Evolutionary conservation across 179 eudicot genomes (phyloP), one percentile per base, ranked within the genome.

Genomic region (Beta corolliflora): DNA sequence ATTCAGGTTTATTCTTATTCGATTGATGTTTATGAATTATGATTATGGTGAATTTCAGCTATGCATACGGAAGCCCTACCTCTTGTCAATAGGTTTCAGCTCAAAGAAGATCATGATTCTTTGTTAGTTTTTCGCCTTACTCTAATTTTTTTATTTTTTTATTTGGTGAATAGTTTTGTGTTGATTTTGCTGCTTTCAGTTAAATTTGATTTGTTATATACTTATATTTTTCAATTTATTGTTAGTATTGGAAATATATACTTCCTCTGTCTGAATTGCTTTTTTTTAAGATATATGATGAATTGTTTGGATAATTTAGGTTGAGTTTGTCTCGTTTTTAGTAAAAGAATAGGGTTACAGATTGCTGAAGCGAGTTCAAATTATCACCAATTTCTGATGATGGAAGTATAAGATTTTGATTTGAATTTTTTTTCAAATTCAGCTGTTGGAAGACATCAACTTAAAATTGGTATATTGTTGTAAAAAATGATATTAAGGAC

Each of bases 21-120:
- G 19, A 13, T 84, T 69, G 76, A 21, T 80, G 56, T 5, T 15
- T 64, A 25, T 83, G 66, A 55, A 79, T 15, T 64, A 25, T 83
- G 66, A 55, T 80, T 67, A 11, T 81, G 66, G 19, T 69, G 65
- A 29, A 73, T 69, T 81, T 65, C 88, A 94, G 98, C 98, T 82
- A 94, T 94, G 97, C 95, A 90, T 79, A 87, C 93, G 46, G 99
- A 95, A 88, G 98, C 99, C 23, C 80, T 84, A 15, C 96, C 97
- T 31, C 77, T 95, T 46, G 93, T 95, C 2, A 81, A 85, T 63
- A 84, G 89, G 87, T 94, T 94, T 78, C 80, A 89, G 82, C 98
- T 95, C 25, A 70, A 83, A 5, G 87, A 87, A 79, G 96, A 84
- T 65, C 88, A 56, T 19, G 90, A 90, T 82, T 91, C 97, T 75